Evolutionary conservation across 2,329 filamentous ascomycete species (phyloP), one percentile per base, ranked within the genome.

Genomic region (Fusarium ramigenum): DNA sequence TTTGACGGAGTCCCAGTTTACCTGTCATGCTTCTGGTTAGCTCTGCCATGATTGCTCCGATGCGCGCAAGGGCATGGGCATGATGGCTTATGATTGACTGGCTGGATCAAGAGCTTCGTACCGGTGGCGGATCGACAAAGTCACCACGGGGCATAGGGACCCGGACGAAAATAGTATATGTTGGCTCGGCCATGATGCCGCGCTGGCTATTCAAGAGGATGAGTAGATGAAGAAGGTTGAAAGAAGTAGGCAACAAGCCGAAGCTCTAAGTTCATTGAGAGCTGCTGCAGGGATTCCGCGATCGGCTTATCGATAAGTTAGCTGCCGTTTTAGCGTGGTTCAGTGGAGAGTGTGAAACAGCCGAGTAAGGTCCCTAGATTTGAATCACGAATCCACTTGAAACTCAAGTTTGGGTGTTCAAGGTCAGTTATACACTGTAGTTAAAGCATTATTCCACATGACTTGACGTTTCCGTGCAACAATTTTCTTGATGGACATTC

Each of bases 121-220:
- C 95, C 73, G 92, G 91, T 52, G 94, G 93, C 64, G 96, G 96
- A 82, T 99, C 96, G 70, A 95, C 89, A 84, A 99, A 99, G 78
- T 93, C 91, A 44, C 93, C 93, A 63, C 96, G 90, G 40, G 92
- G 90, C 78, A 97, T 97, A 30, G 96, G 96, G n/a, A 98, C 88
- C 71, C 95, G 89, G 72, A 99, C 90, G 78, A 97, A 93, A 67
- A 97, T 91, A 19, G 93, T 97, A 80, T 90, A 91, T 40, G 82
- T 86, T 47, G 88, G 87, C 60, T 90, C 87, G 83, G 89, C 72
- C 83, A 85, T 85, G 63, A 30, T 77, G 43, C 37, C 58, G 59
- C 23, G 64, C 83, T 75, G 44, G 50, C 60, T 69, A 63, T 60
- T 57, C 49, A 32, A 21, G 15, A 60, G 52, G 50, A 64, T 58